These are phyloP conservation scores for Drechslerella dactyloides DNA, from an alignment of 2,329 filamentous ascomycete genomes.

Conservation along the genomic window DNA sequence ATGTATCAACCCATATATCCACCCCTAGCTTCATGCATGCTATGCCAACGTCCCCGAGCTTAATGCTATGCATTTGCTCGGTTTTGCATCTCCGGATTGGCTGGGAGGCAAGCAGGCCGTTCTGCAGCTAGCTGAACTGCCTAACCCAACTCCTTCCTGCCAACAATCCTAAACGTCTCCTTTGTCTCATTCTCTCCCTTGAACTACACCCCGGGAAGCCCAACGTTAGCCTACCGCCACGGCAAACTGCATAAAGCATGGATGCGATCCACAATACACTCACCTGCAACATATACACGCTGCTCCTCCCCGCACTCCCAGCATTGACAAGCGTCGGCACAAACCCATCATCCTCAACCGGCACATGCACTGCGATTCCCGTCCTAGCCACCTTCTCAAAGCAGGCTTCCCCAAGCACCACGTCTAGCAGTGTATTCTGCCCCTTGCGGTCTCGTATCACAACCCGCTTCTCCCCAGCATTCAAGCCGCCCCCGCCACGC, in stretches of 20 bases:
- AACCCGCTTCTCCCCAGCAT: conserved; percentile 82
- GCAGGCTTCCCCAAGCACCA: conserved; percentile 80
- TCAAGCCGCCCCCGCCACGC: conserved; percentile 66
- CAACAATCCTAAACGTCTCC: conserved; percentile 65
- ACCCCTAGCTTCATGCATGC: not conserved
- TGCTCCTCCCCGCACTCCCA: conserved; percentile 66
- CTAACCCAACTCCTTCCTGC: conserved; percentile 61
- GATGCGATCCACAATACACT: conserved; percentile 53
- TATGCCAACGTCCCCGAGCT: too few species aligned
- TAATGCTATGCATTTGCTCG: not conserved
- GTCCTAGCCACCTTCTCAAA: conserved; percentile 83
- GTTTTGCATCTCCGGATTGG: not conserved
- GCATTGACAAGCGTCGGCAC: conserved; percentile 61
- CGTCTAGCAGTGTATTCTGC: conserved; percentile 75
- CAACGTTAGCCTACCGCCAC: conserved; percentile 13
- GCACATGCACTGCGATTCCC: conserved; percentile 87
- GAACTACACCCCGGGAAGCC: conserved; percentile 57
- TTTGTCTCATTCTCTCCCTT: conserved; percentile 64
- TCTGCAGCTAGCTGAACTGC: not conserved
- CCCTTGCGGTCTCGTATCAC: conserved; percentile 69
- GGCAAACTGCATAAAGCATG: not conserved
- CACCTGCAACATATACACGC: conserved; percentile 70
- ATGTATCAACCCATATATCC: too few species aligned
- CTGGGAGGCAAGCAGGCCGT: not conserved
- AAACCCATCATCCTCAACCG: conserved; percentile 71